Evolutionary conservation across 768 basidiomycete genomes (phyloP).

Genomic region (Chalciporus pseudorubinellus): DNA sequence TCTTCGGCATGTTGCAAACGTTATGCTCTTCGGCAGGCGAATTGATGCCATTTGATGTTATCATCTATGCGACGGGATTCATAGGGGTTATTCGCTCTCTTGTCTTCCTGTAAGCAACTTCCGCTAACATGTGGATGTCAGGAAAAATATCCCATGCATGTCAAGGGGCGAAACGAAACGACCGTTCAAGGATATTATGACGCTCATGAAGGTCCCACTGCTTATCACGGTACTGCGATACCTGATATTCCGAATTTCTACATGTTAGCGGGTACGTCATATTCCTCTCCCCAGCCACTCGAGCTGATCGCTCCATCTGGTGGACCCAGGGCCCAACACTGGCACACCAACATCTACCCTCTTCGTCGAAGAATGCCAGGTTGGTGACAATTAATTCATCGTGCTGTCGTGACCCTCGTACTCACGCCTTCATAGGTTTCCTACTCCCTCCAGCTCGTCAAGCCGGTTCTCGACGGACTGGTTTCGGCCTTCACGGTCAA

Average conservation of each 20-base stretch:
- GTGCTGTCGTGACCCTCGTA: background rate
- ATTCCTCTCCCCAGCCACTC: background rate
- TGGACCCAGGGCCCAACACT: conserved; percentile 25
- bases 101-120: background rate
- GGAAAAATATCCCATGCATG: conserved; percentile 21
- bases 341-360: conserved; percentile 25
- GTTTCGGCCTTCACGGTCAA: conserved; percentile 24
- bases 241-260: conserved; percentile 40
- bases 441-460: conserved; percentile 29
- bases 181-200: conserved; percentile 30
- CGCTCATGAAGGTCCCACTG: conserved; percentile 31
- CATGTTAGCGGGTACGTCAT: conserved; percentile 27
- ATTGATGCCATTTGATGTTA: conserved; percentile 30
- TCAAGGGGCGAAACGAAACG: conserved; percentile 23
- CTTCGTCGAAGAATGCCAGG: conserved; percentile 31
- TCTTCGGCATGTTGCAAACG: background rate
- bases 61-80: conserved; percentile 36
- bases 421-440: conserved; percentile 18
- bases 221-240: conserved; percentile 32
- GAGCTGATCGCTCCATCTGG: background rate
- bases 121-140: conserved; percentile 6
- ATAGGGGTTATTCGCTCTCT: conserved; percentile 17
- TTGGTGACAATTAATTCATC: conserved; percentile 12
- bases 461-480: conserved; percentile 25
- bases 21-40: conserved; percentile 22